Conservation (phyloP, 176 grass and related monocot species). For the Leersia perrieri region DNA sequence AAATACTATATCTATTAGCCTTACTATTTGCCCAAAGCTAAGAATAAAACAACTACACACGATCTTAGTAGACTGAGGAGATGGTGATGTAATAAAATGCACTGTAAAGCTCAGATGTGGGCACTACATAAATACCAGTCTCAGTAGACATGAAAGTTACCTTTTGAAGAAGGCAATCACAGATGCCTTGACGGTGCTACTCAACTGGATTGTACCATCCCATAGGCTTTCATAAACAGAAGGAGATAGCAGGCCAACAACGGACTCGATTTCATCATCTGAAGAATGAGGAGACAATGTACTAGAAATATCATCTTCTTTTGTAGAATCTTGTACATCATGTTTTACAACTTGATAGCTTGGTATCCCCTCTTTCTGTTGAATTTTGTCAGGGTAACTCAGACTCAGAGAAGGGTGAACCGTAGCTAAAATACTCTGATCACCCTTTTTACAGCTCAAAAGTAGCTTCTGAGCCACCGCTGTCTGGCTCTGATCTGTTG, state of each 20-base stretch:
- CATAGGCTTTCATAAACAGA: neutral
- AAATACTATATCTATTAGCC: neutral
- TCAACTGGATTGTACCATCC: slow-evolving; percentile 4
- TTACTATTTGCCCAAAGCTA: neutral
- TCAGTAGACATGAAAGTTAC: neutral
- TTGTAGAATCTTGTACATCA: slow-evolving; percentile 2
- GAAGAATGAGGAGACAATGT: neutral
- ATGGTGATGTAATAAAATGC: neutral
- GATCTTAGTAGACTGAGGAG: neutral
- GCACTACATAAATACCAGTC: neutral
- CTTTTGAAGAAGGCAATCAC: slow-evolving; percentile 17
- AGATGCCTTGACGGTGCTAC: neutral
- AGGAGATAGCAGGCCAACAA: neutral
- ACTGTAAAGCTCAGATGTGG: neutral
- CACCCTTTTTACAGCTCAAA: neutral
- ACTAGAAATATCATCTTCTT: neutral
- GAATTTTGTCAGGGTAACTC: neutral
- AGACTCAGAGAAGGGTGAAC: neutral
- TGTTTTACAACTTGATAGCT: neutral
- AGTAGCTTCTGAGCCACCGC: neutral
- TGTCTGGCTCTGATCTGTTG: neutral
- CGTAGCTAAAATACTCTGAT: neutral
- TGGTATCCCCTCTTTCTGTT: neutral
- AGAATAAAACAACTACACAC: neutral
- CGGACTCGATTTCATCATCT: neutral